Percentiles rank a stretch among this genome's conserved stretches.
These are phyloP conservation scores for Volvox reticuliferus DNA, from an alignment of 139 green algal genomes.

Conservation along the genomic window DNA sequence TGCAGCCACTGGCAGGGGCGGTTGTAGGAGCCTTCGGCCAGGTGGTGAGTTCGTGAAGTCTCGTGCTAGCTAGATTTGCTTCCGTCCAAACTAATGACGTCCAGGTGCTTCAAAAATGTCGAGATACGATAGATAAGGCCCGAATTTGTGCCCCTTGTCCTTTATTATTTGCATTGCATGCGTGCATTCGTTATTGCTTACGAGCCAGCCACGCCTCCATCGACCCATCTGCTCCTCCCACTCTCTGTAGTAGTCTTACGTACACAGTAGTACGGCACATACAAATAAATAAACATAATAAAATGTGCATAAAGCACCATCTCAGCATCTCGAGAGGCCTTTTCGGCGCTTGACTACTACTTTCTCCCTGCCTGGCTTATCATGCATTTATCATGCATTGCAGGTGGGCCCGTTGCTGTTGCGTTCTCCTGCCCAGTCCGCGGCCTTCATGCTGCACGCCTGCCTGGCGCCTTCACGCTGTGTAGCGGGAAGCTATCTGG, in stretches of 20 bases:
- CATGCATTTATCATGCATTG: too few relatives aligned
- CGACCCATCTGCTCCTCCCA: too few relatives aligned
- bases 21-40: slow-evolving; percentile 1
- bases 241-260: background rate
- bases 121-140: background rate
- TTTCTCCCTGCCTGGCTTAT: too few relatives aligned
- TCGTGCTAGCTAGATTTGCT: too few relatives aligned
- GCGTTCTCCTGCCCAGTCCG: slow-evolving; percentile 50
- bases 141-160: background rate
- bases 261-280: background rate
- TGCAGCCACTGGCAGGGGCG: background rate
- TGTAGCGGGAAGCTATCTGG: slow-evolving; percentile 56
- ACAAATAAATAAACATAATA: background rate
- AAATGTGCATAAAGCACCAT: background rate
- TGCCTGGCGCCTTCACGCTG: slow-evolving; percentile 45
- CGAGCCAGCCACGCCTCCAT: too few relatives aligned
- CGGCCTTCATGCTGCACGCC: slow-evolving; percentile 61
- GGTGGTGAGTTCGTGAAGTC: slow-evolving; percentile 16
- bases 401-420: slow-evolving; percentile 51
- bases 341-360: too few relatives aligned
- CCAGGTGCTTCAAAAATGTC: too few relatives aligned
- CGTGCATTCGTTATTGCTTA: background rate
- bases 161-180: background rate
- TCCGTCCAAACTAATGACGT: too few relatives aligned
- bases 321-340: too few relatives aligned